Conservation (phyloP, 371 early-diverging fungal genomes). For the Rhizomucor pusillus region DNA sequence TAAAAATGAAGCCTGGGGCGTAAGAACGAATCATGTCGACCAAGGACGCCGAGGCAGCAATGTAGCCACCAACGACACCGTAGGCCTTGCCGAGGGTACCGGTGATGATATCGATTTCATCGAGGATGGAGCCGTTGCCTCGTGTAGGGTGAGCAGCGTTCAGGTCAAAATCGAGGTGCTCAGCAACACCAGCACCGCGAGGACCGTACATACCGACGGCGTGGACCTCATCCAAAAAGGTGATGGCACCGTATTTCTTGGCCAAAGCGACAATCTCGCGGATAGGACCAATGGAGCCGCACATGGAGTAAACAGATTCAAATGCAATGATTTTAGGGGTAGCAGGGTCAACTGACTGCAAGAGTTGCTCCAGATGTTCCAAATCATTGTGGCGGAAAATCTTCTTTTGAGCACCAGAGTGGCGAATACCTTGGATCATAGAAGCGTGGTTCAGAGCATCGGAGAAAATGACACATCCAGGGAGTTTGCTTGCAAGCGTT, state of each 20-base stretch:
- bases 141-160: constrained; percentile 54
- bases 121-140: constrained; percentile 70
- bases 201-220: constrained; percentile 99
- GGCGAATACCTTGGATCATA: constrained; percentile 98
- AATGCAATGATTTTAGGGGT: constrained; percentile 97
- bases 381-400: constrained; percentile 97
- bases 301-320: constrained; percentile 98
- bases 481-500: constrained; percentile 89
- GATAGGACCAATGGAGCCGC: constrained; percentile 96
- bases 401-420: constrained; percentile 86
- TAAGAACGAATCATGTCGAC: constrained; percentile 98
- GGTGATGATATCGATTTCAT: constrained; percentile 94
- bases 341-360: constrained; percentile 75
- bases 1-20: constrained; percentile 99
- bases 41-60: constrained; percentile 85
- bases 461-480: constrained; percentile 92
- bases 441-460: constrained; percentile 97
- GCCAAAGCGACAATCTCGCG: constrained; percentile 90
- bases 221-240: constrained; percentile 98
- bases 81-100: constrained; percentile 98
- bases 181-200: constrained; percentile 96
- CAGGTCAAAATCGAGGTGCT: constrained; percentile 84
- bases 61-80: constrained; percentile 98
- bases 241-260: constrained; percentile 96
- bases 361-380: constrained; percentile 82